These are phyloP conservation scores for Coemansia pectinata DNA, from an alignment of 192 early-diverging fungal genomes.

Conservation along the genomic window DNA sequence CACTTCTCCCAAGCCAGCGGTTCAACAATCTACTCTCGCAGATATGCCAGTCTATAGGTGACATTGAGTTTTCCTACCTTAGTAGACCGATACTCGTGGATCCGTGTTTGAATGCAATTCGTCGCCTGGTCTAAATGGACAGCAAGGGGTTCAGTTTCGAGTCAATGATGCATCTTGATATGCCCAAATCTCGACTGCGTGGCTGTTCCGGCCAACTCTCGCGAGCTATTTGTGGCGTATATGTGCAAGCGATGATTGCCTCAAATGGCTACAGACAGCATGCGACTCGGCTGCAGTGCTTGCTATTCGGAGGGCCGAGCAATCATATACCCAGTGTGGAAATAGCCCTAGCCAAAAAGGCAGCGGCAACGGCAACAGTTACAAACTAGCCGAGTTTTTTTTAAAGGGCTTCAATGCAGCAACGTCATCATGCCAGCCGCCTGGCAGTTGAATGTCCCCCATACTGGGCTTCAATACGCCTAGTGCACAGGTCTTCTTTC, in stretches of 20 bases:
- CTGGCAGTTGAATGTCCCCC: no score
- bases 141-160: background rate
- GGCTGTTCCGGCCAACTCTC: background rate
- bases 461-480: no score
- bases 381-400: no score
- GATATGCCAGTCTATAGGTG: background rate
- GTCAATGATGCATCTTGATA: background rate
- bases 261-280: background rate
- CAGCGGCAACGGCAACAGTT: background rate
- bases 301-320: background rate
- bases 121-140: background rate
- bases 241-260: background rate
- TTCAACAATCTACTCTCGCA: background rate
- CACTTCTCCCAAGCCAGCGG: no score
- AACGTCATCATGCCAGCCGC: no score
- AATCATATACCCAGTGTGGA: background rate
- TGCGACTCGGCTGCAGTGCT: background rate
- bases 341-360: background rate
- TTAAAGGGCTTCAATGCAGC: no score
- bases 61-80: background rate
- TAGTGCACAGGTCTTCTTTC: no score
- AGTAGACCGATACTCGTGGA: background rate
- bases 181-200: background rate
- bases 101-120: background rate
- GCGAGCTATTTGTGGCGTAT: background rate